phyloP scores from a whole-genome alignment of 495 filamentous ascomycete genomes.

The Saxispiralis lemnorum region DNA sequence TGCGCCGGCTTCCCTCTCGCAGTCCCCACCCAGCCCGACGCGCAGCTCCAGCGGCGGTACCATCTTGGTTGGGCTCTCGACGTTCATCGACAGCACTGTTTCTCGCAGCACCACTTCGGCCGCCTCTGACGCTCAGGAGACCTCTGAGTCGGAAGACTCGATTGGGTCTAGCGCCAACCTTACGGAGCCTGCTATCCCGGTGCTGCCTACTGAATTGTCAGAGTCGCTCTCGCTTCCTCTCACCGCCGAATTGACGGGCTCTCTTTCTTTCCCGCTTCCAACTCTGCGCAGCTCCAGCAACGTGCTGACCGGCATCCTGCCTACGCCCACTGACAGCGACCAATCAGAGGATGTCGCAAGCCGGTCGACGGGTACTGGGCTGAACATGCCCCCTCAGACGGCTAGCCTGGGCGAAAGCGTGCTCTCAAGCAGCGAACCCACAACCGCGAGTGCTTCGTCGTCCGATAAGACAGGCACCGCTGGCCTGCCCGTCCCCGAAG shows the following conservation, averaged over 20 bases:
- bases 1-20: not conserved
- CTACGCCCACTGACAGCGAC: not conserved
- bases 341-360: no score
- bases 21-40: not conserved
- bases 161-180: no score
- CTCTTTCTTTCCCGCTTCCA: no score
- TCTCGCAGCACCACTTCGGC: not conserved
- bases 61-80: conserved; percentile 13
- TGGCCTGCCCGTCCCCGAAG: no score
- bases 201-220: not conserved
- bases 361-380: no score
- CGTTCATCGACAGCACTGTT: conserved; percentile 7
- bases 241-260: not conserved
- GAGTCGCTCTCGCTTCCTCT: not conserved
- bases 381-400: no score
- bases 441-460: no score
- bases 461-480: no score
- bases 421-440: no score
- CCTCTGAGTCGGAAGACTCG: no score
- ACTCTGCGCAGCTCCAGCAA: not conserved
- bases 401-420: no score
- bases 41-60: not conserved
- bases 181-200: no score
- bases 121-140: not conserved
- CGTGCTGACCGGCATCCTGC: not conserved